Evolutionary conservation across 805 yeast species (phyloP), one percentile per base, ranked within the genome.

Genomic region (Saccharomycopsis vini): DNA sequence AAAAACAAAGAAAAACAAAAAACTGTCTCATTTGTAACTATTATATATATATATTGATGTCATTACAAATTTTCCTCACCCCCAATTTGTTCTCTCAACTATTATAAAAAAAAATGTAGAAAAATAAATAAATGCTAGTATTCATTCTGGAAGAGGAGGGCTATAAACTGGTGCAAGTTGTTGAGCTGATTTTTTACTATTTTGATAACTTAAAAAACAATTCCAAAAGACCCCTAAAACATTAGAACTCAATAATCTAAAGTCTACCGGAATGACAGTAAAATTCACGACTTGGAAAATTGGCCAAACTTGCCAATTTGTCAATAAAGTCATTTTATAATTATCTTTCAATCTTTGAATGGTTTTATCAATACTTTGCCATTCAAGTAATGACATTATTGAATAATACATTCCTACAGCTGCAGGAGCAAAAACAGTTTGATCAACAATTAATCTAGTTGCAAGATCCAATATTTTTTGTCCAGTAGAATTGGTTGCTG

Each of bases 251-350:
- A 84, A 54, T 37, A 89, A 60, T 31, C 95, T 71, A 53, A 73
- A 75, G 36, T 78, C 78, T 5, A 78, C 72, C 0, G 97, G 97
- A 2, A 87, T 72, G 5, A 84, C 54, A 37, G 78, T 71, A 56
- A 90, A 86, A 62, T 90, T 92, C 49, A 80, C 50, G 43, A 78
- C 55, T 62, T 92, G 97, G 50, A 92, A 83, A 0, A 75, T 61
- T 0, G 97, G 97, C 98, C 97, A 92, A 10, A 90, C 81, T 41
- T 69, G 56, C 89, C 95, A 87, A 59, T 88, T 89, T 15, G 83
- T 69, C 28, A 67, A 58, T 34, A 89, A 61, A 0, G 95, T 88
- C 3, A 72, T 69, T 79, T 77, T 63, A 75, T 77, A 77, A 47
- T 79, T 75, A 13, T 66, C 62, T 2, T 61, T 38, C 20, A 81